A percentile compares a stretch with the other conserved stretches of the same genome.
Evolutionary conservation across 1,139 yeast species (phyloP).

Genomic region (Yamadazyma friedrichii): DNA sequence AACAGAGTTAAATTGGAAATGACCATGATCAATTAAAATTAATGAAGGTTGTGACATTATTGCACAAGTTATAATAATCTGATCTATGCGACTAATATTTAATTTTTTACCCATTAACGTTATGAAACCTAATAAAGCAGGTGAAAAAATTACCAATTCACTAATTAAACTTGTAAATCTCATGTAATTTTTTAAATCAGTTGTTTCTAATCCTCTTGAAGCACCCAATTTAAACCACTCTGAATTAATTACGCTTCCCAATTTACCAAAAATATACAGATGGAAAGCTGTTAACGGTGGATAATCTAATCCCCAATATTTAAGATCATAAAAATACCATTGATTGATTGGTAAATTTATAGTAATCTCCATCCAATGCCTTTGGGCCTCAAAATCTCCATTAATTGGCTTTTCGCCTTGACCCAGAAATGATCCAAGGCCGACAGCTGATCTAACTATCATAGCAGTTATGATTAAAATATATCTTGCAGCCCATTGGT

Average conservation of each 20-base stretch:
- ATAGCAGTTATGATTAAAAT: constrained; percentile 73
- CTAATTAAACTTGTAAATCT: constrained; percentile 73
- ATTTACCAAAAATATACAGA: constrained; percentile 72
- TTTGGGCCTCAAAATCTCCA: constrained; percentile 97
- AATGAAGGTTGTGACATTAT: constrained; percentile 80
- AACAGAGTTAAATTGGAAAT: constrained; percentile 90
- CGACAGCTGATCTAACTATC: constrained; percentile 79
- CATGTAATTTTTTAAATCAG: constrained; percentile 77
- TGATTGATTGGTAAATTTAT: constrained; percentile 64
- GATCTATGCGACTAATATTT: constrained; percentile 65
- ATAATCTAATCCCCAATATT: constrained; percentile 96
- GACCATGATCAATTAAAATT: constrained; percentile 91
- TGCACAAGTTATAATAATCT: constrained; percentile 70
- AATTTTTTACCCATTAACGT: constrained; percentile 62
- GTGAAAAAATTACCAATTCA: constrained; percentile 73
- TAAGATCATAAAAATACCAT: constrained; percentile 89
- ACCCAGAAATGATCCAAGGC: constrained; percentile 88
- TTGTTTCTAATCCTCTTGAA: constrained; percentile 74
- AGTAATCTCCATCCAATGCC: constrained; percentile 97
- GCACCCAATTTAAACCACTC: constrained; percentile 72
- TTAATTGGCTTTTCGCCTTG: constrained; percentile 65
- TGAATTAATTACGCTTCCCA: constrained; percentile 64
- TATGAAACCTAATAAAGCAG: constrained; percentile 71
- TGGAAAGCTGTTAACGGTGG: constrained; percentile 97
- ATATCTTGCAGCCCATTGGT: constrained; percentile 88